Percentiles rank a stretch among this genome's conserved stretches.
phyloP scores from a whole-genome alignment of 371 early-diverging fungal species.

The Zopfochytrium polystomum region DNA sequence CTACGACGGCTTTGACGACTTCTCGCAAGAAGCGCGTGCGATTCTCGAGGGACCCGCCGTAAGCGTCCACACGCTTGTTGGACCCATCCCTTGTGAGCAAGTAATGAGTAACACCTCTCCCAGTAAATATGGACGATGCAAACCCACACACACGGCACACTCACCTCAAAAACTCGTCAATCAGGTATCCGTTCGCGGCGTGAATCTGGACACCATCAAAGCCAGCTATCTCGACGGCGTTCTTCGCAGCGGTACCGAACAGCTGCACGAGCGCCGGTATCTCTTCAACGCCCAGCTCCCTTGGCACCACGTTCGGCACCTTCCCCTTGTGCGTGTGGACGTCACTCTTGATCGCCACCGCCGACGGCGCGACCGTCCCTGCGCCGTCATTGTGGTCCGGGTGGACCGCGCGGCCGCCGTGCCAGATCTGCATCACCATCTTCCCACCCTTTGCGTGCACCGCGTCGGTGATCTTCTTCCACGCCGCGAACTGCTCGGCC shows the following conservation, averaged over 20 bases:
- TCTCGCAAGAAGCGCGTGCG: slow-evolving; percentile 36
- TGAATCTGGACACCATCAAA: slow-evolving; percentile 87
- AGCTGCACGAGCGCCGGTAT: slow-evolving; percentile 59
- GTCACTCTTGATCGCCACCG: slow-evolving; percentile 22
- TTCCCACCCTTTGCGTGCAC: slow-evolving; percentile 56
- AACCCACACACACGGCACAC: neutral
- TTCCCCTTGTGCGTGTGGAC: slow-evolving; percentile 6
- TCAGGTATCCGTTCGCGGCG: slow-evolving; percentile 53
- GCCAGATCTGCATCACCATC: slow-evolving; percentile 61
- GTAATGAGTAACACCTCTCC: neutral
- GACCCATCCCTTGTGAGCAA: slow-evolving; percentile 2
- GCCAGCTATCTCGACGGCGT: slow-evolving; percentile 1
- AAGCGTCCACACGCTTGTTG: slow-evolving; percentile 46
- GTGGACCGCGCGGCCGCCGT: slow-evolving; percentile 8
- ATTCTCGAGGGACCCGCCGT: slow-evolving; percentile 48
- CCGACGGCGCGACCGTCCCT: slow-evolving; percentile 23
- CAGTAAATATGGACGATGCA: neutral
- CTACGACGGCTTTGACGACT: slow-evolving; percentile 32
- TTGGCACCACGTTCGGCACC: neutral
- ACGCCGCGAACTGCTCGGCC: slow-evolving; percentile 50
- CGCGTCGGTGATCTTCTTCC: slow-evolving; percentile 58
- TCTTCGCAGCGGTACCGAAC: slow-evolving; percentile 73
- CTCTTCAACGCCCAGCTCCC: slow-evolving; percentile 53
- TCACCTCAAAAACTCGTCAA: slow-evolving; percentile 1
- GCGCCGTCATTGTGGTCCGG: neutral